phyloP scores from a whole-genome alignment of 2,329 filamentous ascomycete genomes.

The Bipolaris victoriae region DNA sequence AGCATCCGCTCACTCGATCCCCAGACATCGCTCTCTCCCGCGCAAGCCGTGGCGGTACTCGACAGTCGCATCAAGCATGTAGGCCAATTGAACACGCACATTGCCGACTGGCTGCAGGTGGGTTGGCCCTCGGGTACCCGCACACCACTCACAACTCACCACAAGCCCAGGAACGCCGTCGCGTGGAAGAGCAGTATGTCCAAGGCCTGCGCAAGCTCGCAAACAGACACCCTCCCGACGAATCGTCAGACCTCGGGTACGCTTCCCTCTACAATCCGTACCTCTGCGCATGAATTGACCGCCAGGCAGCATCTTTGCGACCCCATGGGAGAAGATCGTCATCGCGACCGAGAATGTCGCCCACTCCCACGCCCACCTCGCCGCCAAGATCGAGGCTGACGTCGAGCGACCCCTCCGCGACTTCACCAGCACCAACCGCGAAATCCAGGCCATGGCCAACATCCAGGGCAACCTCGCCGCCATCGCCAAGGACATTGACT shows the following conservation, averaged over 20 bases:
- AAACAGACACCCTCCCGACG: slow-evolving; percentile 74
- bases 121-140: slow-evolving; percentile 30
- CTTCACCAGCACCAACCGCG: slow-evolving; percentile 72
- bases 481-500: slow-evolving; percentile 84
- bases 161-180: slow-evolving; percentile 78
- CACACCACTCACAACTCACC: slow-evolving; percentile 27
- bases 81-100: slow-evolving; percentile 81
- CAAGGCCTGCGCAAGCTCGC: slow-evolving; percentile 80
- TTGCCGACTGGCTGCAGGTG: slow-evolving; percentile 98
- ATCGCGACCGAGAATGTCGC: slow-evolving; percentile 80
- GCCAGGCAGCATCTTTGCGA: slow-evolving; percentile 76
- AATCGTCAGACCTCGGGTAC: slow-evolving; percentile 85
- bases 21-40: slow-evolving; percentile 80
- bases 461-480: slow-evolving; percentile 80
- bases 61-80: slow-evolving; percentile 89
- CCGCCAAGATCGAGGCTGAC: slow-evolving; percentile 82
- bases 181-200: slow-evolving; percentile 89
- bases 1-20: slow-evolving; percentile 37
- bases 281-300: slow-evolving; percentile 31
- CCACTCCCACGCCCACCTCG: slow-evolving; percentile 80
- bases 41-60: slow-evolving; percentile 79
- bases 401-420: slow-evolving; percentile 82
- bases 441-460: slow-evolving; percentile 79
- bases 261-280: slow-evolving; percentile 34
- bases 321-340: slow-evolving; percentile 88